Conservation (phyloP, 345 rosid species). For the Raphanus sativus region DNA sequence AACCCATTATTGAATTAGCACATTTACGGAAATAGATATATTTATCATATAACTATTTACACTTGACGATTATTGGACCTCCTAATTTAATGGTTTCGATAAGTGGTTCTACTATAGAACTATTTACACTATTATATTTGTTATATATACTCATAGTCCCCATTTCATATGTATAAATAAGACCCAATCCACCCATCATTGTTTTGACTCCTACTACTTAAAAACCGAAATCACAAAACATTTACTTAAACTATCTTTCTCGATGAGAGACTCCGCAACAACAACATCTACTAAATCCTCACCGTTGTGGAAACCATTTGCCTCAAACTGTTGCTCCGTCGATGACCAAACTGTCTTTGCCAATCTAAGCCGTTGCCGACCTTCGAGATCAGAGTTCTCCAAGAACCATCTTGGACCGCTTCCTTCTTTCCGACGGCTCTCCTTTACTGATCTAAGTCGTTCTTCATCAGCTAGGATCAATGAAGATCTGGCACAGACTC, state of each 20-base stretch:
- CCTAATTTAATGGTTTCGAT: background rate
- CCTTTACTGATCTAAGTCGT: slow-evolving; percentile 76
- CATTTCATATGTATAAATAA: slow-evolving; percentile 24
- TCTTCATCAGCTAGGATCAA: slow-evolving; percentile 77
- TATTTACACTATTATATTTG: too few species aligned
- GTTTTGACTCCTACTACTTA: slow-evolving; percentile 21
- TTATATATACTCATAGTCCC: background rate
- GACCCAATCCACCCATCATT: slow-evolving; percentile 24
- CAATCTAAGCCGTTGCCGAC: slow-evolving; percentile 62
- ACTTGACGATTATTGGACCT: background rate
- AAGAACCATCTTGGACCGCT: slow-evolving; percentile 63
- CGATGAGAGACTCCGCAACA: slow-evolving; percentile 45
- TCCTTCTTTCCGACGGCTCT: slow-evolving; percentile 71
- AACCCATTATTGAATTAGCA: too few species aligned
- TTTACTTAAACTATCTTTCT: background rate
- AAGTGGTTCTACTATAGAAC: too few species aligned
- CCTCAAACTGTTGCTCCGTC: slow-evolving; percentile 73
- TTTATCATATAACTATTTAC: too few species aligned
- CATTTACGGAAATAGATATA: too few species aligned
- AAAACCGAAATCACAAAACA: background rate
- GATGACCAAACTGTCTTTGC: slow-evolving; percentile 58
- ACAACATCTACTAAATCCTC: slow-evolving; percentile 42
- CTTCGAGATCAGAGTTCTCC: slow-evolving; percentile 68
- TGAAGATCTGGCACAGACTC: slow-evolving; percentile 67
- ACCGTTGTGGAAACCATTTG: slow-evolving; percentile 71